A percentile compares a stretch with the other conserved stretches of the same genome.
Evolutionary conservation across 345 rosid genomes (phyloP).

Genomic region (Eucalyptus leucophloia): DNA sequence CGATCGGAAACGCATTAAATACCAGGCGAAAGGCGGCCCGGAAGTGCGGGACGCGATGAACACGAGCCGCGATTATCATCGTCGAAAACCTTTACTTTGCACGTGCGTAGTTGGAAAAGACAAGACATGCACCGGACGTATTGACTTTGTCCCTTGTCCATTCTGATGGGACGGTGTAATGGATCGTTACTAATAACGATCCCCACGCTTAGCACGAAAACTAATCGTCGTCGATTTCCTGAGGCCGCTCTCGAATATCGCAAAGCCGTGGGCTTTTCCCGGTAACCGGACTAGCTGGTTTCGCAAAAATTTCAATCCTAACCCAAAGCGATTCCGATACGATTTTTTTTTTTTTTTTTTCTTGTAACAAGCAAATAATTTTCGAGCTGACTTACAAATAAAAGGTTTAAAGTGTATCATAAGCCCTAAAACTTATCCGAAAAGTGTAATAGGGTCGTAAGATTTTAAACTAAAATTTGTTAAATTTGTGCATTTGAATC

Average conservation of each 20-base stretch:
- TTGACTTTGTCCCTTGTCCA: background rate
- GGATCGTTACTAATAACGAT: background rate
- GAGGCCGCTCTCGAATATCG: background rate
- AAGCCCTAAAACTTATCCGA: accelerated
- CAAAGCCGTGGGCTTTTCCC: background rate
- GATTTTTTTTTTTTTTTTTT: accelerated
- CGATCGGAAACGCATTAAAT: background rate
- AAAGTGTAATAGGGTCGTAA: accelerated
- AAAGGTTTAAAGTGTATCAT: accelerated
- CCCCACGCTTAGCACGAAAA: background rate
- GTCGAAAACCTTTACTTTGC: background rate
- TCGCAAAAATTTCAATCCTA: background rate
- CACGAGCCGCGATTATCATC: background rate
- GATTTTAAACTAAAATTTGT: background rate
- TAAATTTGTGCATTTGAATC: background rate
- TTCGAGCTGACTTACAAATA: background rate
- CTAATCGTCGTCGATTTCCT: background rate
- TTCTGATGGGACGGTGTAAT: background rate
- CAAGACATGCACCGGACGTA: background rate
- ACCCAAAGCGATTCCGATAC: background rate
- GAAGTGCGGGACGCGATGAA: background rate
- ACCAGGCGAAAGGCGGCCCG: background rate
- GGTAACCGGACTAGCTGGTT: background rate
- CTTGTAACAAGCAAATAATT: background rate
- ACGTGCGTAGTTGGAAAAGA: background rate